Evolutionary conservation across 2,329 filamentous ascomycete species (phyloP), one percentile per base, ranked within the genome.

Genomic region (Trichoderma koningiopsis): DNA sequence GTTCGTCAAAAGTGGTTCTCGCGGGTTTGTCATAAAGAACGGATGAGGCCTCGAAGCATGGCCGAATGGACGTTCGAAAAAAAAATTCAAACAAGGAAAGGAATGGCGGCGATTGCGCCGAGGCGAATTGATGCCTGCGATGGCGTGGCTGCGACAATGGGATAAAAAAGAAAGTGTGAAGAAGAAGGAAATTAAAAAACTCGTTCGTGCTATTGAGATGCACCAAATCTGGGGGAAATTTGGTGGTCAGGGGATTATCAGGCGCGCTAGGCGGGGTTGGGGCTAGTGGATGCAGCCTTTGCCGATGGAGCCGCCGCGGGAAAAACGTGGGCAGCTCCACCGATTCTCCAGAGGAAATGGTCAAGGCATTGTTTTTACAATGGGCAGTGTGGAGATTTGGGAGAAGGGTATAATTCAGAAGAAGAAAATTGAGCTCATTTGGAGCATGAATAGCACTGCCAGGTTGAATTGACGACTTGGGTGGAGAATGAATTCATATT

Each of bases 291-390:
- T 52, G 29, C 29, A 66, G 64, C 64, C 64, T 52, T 59, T 67
- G 37, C 64, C 64, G 64, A 67, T 67, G 55, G 64, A 52, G 55
- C 64, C 64, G 31, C 37, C 31, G 27, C 53, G 52, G 27, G 27
- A 58, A 66, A 65, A 66, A 66, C 53, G 63, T 66, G 63, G 63
- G 37, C 53, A 14, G 63, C 63, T 66, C 63, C 63, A 66, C 63
- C 63, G 31, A 16, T 59, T 24, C 59, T 52, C 58, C 33, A 47
- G 24, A 31, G n/a, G 16, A 27, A 27, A 31, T 4, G 24, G 27
- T 31, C 24, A 31, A 14, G 16, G 19, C 47, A 49, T 24, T 19
- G 3, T 47, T 47, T 47, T 5, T 22, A 16, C 8, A 5, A 24
- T 22, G 10, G 16, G 29, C 53, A 33, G 11, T 55, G 24, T 56